phyloP scores from a whole-genome alignment of 2,329 filamentous ascomycete species.

The Ambrosiella beaveri region DNA sequence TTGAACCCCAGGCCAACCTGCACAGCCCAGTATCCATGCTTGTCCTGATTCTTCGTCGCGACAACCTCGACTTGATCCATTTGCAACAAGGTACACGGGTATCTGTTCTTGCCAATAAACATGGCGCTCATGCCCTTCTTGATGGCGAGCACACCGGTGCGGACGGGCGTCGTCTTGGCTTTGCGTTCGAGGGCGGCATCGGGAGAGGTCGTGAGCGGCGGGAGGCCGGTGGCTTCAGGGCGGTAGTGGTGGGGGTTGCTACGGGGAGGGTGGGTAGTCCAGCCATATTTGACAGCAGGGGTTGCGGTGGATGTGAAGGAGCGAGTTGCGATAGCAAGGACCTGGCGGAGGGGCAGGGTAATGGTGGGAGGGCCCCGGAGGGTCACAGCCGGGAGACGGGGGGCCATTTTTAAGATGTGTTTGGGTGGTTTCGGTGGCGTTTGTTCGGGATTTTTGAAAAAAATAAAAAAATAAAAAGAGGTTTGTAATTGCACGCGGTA shows the following conservation, averaged over 20 bases:
- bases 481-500: neutral
- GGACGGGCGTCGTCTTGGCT: constrained; percentile 41
- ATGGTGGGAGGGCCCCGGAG: neutral
- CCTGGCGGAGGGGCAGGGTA: neutral
- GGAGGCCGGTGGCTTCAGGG: constrained; percentile 37
- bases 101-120: constrained; percentile 62
- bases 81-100: constrained; percentile 81
- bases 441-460: neutral
- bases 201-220: constrained; percentile 37
- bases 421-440: neutral
- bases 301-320: constrained; percentile 26
- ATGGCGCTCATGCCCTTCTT: constrained; percentile 96
- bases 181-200: constrained; percentile 43
- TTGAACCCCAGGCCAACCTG: constrained; percentile 70
- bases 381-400: neutral
- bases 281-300: constrained; percentile 41
- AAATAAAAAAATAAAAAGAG: neutral
- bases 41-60: constrained; percentile 61
- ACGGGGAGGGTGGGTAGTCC: constrained; percentile 37
- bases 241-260: constrained; percentile 43
- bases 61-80: constrained; percentile 84
- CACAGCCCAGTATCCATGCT: constrained; percentile 86
- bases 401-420: neutral
- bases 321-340: neutral
- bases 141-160: constrained; percentile 66